Evolutionary conservation across 345 rosid species (phyloP).

Genomic region (Gossypium anomalum): DNA sequence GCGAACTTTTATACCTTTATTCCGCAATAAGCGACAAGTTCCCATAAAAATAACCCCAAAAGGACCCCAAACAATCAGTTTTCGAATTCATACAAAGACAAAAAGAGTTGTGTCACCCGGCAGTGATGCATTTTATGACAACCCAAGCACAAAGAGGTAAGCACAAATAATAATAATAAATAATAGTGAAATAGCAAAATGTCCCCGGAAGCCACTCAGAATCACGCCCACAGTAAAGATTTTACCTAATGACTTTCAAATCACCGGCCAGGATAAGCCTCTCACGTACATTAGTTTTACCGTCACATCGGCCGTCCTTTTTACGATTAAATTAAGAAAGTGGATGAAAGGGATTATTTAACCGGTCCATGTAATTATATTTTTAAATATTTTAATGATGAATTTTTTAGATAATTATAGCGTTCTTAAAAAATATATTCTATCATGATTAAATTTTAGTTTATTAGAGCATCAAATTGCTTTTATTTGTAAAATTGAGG

Average conservation of each 20-base stretch:
- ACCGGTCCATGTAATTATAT: too few species aligned
- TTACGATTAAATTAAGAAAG: constrained; percentile 24
- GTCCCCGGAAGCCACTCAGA: not conserved
- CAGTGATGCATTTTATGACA: not conserved
- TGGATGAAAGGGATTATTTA: too few species aligned
- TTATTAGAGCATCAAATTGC: too few species aligned
- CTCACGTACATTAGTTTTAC: not conserved
- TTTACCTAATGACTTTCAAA: not conserved
- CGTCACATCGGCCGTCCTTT: not conserved
- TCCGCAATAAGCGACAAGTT: constrained; percentile 24
- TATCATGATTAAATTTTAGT: too few species aligned
- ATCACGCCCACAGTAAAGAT: not conserved
- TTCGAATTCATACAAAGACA: not conserved
- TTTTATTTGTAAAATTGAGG: too few species aligned
- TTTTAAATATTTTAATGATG: too few species aligned
- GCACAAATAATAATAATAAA: not conserved
- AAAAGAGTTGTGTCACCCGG: constrained; percentile 14
- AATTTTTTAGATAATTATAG: too few species aligned
- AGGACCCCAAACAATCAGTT: not conserved
- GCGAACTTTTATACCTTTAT: constrained; percentile 26
- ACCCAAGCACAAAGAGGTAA: not conserved
- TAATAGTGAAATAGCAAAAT: not conserved
- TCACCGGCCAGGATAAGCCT: constrained; percentile 14
- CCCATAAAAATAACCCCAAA: constrained; percentile 11
- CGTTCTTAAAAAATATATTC: too few species aligned